Percentiles rank a stretch among this genome's conserved stretches.
phyloP scores from a whole-genome alignment of 2,329 filamentous ascomycete genomes.

The Aspergillus vadensis region DNA sequence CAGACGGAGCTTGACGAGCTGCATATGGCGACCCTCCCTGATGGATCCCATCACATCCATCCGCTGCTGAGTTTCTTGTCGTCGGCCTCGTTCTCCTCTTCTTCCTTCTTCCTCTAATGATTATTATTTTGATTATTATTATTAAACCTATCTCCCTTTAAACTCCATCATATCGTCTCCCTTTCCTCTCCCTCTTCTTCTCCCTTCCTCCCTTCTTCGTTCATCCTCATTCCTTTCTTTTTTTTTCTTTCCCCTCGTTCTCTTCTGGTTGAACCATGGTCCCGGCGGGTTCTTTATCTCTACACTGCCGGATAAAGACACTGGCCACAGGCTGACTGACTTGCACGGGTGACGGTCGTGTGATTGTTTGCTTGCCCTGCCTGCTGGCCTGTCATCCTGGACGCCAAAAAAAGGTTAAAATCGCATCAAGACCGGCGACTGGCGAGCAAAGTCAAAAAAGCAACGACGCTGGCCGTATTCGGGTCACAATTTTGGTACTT shows the following conservation, averaged over 20 bases:
- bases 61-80: conserved; percentile 6
- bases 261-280: conserved; percentile 7
- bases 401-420: conserved; percentile 10
- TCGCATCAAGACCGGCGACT: conserved; percentile 2
- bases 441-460: conserved; percentile 1
- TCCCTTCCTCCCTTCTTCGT: conserved; percentile 5
- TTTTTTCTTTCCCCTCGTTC: background rate
- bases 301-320: conserved; percentile 6
- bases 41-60: conserved; percentile 14
- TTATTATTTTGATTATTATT: background rate
- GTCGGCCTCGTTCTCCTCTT: conserved; percentile 9
- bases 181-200: conserved; percentile 1
- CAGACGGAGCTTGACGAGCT: conserved; percentile 12
- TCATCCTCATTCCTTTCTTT: conserved; percentile 1
- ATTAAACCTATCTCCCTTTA: conserved; percentile 5
- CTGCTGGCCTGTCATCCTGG: conserved; percentile 5
- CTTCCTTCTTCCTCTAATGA: conserved; percentile 8
- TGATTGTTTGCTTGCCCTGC: conserved; percentile 1
- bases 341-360: conserved; percentile 4
- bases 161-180: background rate
- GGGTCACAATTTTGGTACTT: conserved; percentile 4
- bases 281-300: conserved; percentile 7
- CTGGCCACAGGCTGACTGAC: conserved; percentile 6
- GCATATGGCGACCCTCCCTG: conserved; percentile 10
- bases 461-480: conserved; percentile 2